A percentile compares a stretch with the other conserved stretches of the same genome.
Conservation (phyloP, 164 flowering plant genomes). For the Nymphaea colorata region DNA sequence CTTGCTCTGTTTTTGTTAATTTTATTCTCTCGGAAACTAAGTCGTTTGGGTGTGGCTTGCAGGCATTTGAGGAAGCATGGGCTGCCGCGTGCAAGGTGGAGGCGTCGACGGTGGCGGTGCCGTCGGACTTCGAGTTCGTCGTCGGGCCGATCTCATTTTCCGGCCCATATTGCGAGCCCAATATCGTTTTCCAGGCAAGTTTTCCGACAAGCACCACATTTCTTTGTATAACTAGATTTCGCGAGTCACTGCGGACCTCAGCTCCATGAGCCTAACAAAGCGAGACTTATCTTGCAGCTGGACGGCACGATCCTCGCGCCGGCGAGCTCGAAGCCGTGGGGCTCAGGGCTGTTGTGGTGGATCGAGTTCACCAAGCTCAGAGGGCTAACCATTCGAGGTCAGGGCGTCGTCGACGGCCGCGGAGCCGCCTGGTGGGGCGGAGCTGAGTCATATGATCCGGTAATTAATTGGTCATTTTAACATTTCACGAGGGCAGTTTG, state of each 20-base stretch:
- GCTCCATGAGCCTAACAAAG: background rate
- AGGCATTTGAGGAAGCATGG: slow-evolving; percentile 87
- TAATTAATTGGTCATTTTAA: background rate
- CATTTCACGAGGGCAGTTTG: background rate
- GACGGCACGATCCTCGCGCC: slow-evolving; percentile 93
- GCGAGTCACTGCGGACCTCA: background rate
- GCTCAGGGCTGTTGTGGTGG: slow-evolving; percentile 61
- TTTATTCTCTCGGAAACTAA: too few relatives aligned
- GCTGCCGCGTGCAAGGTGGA: slow-evolving; percentile 53
- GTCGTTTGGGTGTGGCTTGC: background rate
- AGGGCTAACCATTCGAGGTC: slow-evolving; percentile 70
- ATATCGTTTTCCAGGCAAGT: slow-evolving; percentile 59
- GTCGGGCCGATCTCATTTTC: slow-evolving; percentile 62
- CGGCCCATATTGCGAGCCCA: slow-evolving; percentile 41
- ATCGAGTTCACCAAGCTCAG: slow-evolving; percentile 69
- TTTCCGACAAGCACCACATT: background rate
- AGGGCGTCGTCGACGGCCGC: slow-evolving; percentile 68
- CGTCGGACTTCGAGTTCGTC: slow-evolving; percentile 47
- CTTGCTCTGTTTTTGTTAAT: too few relatives aligned
- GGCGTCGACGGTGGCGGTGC: slow-evolving; percentile 51
- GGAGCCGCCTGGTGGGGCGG: slow-evolving; percentile 93
- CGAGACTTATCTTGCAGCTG: slow-evolving; percentile 29
- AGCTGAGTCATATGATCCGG: background rate
- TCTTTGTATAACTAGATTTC: background rate
- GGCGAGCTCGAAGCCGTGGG: slow-evolving; percentile 48